phyloP scores from a whole-genome alignment of 352 stramenopile species.

The Globisporangium nodosum region DNA sequence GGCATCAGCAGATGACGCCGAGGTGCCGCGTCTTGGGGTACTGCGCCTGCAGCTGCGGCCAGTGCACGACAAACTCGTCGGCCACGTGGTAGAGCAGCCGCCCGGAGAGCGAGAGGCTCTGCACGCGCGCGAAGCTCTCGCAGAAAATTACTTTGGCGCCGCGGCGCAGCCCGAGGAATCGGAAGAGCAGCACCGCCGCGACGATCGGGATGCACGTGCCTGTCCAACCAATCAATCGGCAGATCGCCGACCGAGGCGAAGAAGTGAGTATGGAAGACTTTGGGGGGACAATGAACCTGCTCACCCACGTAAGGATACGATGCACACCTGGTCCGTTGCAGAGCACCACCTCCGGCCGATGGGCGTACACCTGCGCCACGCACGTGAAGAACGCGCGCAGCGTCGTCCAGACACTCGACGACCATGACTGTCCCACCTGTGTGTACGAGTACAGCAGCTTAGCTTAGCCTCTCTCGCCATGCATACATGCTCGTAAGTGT shows the following conservation, averaged over 20 bases:
- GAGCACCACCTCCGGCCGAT: slow-evolving; percentile 86
- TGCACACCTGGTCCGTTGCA: slow-evolving; percentile 88
- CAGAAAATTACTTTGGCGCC: slow-evolving; percentile 90
- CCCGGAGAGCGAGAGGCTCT: slow-evolving; percentile 90
- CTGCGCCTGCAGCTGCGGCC: slow-evolving; percentile 80
- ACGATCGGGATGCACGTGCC: slow-evolving; percentile 93
- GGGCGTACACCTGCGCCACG: slow-evolving; percentile 59
- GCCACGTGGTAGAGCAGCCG: slow-evolving; percentile 91
- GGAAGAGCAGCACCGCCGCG: slow-evolving; percentile 75
- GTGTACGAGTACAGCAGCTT: slow-evolving; percentile 4
- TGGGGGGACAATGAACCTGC: background rate
- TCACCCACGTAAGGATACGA: no score
- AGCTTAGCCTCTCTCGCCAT: background rate
- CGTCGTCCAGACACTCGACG: slow-evolving; percentile 86
- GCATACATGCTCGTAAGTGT: background rate
- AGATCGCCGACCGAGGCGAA: background rate
- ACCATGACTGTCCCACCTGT: slow-evolving; percentile 91
- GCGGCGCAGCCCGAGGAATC: slow-evolving; percentile 65
- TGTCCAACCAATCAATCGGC: slow-evolving; percentile 16
- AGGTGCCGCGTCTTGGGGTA: slow-evolving; percentile 85
- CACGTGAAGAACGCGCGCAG: slow-evolving; percentile 72
- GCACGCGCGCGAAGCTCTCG: slow-evolving; percentile 92
- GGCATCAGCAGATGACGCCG: slow-evolving; percentile 77
- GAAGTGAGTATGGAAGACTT: no score
- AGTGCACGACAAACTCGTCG: slow-evolving; percentile 94